A percentile compares a stretch with the other conserved stretches of the same genome.
Conservation (phyloP, 2,329 filamentous ascomycete species). For the Geosmithia morbida region DNA sequence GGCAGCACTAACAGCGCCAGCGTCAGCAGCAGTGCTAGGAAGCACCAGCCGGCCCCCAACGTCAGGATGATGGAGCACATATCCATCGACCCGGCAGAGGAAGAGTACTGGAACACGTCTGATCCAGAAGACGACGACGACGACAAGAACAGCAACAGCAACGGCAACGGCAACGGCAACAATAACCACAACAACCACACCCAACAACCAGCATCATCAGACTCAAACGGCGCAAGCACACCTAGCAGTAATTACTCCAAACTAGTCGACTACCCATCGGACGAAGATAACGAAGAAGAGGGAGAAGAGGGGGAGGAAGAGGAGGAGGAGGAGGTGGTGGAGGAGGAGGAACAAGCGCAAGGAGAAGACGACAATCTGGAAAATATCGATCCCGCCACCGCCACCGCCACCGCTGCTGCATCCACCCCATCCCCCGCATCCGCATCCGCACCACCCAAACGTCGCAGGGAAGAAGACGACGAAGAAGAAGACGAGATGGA, state of each 20-base stretch:
- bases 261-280: constrained; percentile 87
- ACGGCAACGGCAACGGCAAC: constrained; percentile 20
- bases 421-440: constrained; percentile 25
- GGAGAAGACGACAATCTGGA: constrained; percentile 24
- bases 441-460: constrained; percentile 65
- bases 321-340: no score
- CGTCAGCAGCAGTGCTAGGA: neutral
- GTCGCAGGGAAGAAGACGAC: constrained; percentile 81
- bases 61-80: constrained; percentile 56
- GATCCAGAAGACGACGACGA: constrained; percentile 71
- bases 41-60: constrained; percentile 23
- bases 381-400: constrained; percentile 2
- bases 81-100: constrained; percentile 62
- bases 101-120: constrained; percentile 85
- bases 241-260: constrained; percentile 36
- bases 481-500: constrained; percentile 72
- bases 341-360: no score
- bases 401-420: neutral
- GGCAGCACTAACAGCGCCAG: constrained; percentile 5
- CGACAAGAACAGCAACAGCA: constrained; percentile 8
- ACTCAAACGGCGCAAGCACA: neutral
- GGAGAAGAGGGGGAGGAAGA: no score
- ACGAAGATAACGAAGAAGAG: constrained; percentile 53
- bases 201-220: neutral
- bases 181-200: constrained; percentile 2